Percentiles rank a stretch among this genome's conserved stretches.
Evolutionary conservation across 176 grass and related monocot species (phyloP).

Genomic region (Oryza meridionalis): DNA sequence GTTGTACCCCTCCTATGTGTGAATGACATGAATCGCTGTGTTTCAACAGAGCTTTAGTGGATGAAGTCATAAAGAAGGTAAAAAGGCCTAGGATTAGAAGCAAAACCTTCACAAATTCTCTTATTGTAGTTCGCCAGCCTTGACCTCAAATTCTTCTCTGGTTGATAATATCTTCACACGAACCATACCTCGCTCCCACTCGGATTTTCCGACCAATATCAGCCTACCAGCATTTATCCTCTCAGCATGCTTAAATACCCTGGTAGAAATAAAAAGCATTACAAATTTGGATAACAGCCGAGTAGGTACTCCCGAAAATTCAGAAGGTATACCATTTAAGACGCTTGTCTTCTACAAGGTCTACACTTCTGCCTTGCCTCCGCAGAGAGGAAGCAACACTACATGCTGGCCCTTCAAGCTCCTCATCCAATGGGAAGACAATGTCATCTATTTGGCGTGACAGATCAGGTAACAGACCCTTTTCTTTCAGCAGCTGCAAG

Average conservation of each 20-base stretch:
- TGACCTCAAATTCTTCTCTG: constrained; percentile 87
- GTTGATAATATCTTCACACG: constrained; percentile 86
- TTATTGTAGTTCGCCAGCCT: constrained; percentile 68
- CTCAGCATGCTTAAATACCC: constrained; percentile 95
- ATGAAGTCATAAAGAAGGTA: background rate
- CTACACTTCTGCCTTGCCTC: constrained; percentile 67
- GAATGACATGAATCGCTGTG: background rate
- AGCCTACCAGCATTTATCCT: constrained; percentile 87
- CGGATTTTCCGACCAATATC: constrained; percentile 86
- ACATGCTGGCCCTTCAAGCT: constrained; percentile 69
- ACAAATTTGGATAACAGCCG: background rate
- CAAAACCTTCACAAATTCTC: background rate
- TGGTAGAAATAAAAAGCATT: constrained; percentile 35
- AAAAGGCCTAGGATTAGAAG: background rate
- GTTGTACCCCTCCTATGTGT: constrained; percentile 6
- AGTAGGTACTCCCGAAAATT: background rate
- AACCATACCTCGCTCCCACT: constrained; percentile 84
- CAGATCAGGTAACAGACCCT: constrained; percentile 67
- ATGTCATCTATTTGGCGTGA: constrained; percentile 77
- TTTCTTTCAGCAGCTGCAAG: constrained; percentile 80
- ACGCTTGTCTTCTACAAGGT: constrained; percentile 80
- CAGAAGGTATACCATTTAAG: constrained; percentile 72
- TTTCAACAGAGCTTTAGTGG: background rate
- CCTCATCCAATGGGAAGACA: constrained; percentile 76
- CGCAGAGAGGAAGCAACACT: constrained; percentile 64